A percentile compares a stretch with the other conserved stretches of the same genome.
phyloP scores from a whole-genome alignment of 75 land plant genomes.

The Cunninghamia lanceolata region DNA sequence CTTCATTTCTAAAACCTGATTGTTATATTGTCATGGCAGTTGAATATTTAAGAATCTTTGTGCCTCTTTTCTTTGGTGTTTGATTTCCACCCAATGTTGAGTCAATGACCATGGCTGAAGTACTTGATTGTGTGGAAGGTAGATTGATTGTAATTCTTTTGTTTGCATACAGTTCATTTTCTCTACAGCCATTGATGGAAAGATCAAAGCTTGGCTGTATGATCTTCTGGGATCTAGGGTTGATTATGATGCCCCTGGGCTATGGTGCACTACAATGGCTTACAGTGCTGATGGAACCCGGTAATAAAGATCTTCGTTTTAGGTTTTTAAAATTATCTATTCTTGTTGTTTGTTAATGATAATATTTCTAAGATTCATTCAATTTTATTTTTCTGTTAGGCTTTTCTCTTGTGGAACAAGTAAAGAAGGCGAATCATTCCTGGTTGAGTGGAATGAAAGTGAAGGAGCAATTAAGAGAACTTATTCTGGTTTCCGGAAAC shows the following conservation, averaged over 20 bases:
- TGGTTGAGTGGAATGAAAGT: conserved; percentile 78
- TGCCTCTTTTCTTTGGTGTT: neutral
- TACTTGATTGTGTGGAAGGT: neutral
- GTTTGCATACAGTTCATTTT: conserved; percentile 71
- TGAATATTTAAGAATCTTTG: neutral
- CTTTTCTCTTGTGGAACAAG: conserved; percentile 74
- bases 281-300: conserved; percentile 94
- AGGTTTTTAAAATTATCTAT: neutral
- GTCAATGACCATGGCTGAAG: neutral
- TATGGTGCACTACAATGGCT: conserved; percentile 88
- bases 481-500: conserved; percentile 49
- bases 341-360: neutral
- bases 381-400: conserved; percentile 21
- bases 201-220: conserved; percentile 95
- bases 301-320: conserved; percentile 18
- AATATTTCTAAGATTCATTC: neutral
- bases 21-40: neutral
- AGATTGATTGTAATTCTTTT: neutral
- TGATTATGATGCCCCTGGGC: conserved; percentile 92
- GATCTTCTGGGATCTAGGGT: conserved; percentile 73
- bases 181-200: conserved; percentile 91
- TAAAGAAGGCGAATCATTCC: conserved; percentile 61
- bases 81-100: neutral
- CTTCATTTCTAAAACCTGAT: neutral
- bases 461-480: conserved; percentile 60